Percentiles rank a stretch among this genome's conserved stretches.
Conservation (phyloP, 2,329 filamentous ascomycete genomes). For the Paracorniculantispora psalliotae region DNA sequence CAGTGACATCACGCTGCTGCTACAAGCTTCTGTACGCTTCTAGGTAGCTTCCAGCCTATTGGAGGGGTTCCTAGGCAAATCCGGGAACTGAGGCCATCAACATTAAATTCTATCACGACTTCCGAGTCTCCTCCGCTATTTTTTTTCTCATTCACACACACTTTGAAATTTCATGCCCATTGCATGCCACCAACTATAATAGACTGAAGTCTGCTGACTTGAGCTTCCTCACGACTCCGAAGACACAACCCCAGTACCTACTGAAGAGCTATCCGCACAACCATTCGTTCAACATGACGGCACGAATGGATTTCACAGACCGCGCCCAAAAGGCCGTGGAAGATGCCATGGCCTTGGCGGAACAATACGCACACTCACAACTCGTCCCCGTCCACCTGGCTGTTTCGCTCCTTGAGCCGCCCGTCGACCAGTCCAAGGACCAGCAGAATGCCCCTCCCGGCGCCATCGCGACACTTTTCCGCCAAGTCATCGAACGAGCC, state of each 20-base stretch:
- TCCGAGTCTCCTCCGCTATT: not conserved
- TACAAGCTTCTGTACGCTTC: conserved; percentile 25
- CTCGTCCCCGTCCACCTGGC: conserved; percentile 87
- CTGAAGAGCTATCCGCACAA: not conserved
- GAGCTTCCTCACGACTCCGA: not conserved
- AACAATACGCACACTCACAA: conserved; percentile 88
- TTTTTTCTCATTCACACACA: conserved; percentile 3
- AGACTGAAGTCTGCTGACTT: conserved; percentile 8
- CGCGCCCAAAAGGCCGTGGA: conserved; percentile 83
- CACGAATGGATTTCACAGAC: conserved; percentile 89
- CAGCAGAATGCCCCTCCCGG: conserved; percentile 70
- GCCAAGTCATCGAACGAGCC: conserved; percentile 89
- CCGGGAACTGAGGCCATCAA: conserved; percentile 16
- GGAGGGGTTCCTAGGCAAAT: conserved; percentile 19
- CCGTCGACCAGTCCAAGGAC: conserved; percentile 72
- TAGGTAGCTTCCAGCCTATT: conserved; percentile 25
- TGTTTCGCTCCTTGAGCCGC: conserved; percentile 72
- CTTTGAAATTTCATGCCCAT: not conserved
- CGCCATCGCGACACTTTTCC: conserved; percentile 71
- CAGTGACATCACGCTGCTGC: conserved; percentile 22
- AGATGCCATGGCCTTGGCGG: conserved; percentile 81
- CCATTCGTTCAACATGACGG: conserved; percentile 53
- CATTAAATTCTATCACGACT: conserved; percentile 13
- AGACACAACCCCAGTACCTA: not conserved
- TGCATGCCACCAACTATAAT: not conserved